Base-by-base conservation (phyloP, 257 asterid genomes). In the Solanum corneliomulleri region DNA sequence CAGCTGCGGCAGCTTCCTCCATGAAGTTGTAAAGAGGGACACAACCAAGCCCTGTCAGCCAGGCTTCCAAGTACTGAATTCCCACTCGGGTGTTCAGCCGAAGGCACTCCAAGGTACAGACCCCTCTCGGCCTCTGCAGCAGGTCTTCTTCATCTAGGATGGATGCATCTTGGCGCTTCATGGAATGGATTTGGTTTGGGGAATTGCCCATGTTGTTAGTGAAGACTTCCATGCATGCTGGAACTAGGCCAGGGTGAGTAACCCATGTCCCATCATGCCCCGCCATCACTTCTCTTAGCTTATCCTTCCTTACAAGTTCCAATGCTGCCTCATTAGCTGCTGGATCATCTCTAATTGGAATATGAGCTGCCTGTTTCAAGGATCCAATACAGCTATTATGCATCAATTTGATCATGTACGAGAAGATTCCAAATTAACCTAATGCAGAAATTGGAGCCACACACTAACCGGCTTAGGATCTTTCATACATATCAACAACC, bases 221-320 rank as follows among this genome's bases (percentile, higher is more conserved):
- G 92, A 96, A 97, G 42, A 94, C 98, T 83, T 95, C 94, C 87
- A 85, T 89, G 62, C 95, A 94, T 41, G 92, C 68, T 0, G 98
- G 98, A 88, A 97, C 95, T 15, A 97, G 90, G 25, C 99, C 98
- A 0, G 99, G 98, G 92, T 97, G 99, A 14, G 99, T 98, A 11
- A 98, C 99, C 99, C 99, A 97, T 0, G 99, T 97, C 18, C 99
- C 99, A 45, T 97, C 99, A 69, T 96, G 99, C 41, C 99, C 99
- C 2, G 99, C 99, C 76, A 62, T 89, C 86, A 92, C 99, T 89
- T 97, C 99, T 74, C 99, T 76, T 70, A 91, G 90, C 81, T 96
- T 97, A 90, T 96, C 99, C 87, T 92, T 93, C 87, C 92, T 82
- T 0, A 97, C 99, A 77, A 96, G 37, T 87, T 96, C 99, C 83